Conservation (phyloP, 2,329 filamentous ascomycete genomes). For the Nannizziopsis barbatae region DNA sequence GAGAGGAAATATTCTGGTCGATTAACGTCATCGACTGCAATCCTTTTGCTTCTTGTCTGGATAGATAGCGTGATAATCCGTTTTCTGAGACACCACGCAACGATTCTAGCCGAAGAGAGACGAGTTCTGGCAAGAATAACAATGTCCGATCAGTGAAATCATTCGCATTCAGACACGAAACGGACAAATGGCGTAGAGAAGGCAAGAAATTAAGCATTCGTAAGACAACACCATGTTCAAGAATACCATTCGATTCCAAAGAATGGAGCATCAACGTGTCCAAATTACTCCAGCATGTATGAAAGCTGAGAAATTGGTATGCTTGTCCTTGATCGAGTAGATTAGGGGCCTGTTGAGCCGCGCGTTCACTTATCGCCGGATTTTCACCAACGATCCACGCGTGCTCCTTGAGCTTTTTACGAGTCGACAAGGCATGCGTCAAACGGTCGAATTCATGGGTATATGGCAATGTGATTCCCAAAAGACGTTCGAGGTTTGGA, state of each 20-base stretch:
- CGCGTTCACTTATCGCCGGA: conserved; percentile 29
- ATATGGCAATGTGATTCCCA: conserved; percentile 44
- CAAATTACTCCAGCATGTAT: conserved; percentile 41
- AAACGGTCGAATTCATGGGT: conserved; percentile 45
- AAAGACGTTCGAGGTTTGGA: conserved; percentile 45
- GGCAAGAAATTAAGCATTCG: conserved; percentile 45
- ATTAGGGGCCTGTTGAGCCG: conserved; percentile 24
- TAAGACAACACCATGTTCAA: conserved; percentile 47
- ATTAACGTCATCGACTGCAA: conserved; percentile 42
- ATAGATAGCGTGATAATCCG: conserved; percentile 43
- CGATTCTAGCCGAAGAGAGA: conserved; percentile 45
- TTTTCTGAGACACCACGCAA: conserved; percentile 46
- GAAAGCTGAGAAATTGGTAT: conserved; percentile 43
- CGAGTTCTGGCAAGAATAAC: conserved; percentile 42
- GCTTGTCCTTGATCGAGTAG: conserved; percentile 39
- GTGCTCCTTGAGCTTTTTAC: conserved; percentile 44
- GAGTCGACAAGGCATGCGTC: conserved; percentile 45
- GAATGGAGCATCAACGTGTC: conserved; percentile 45
- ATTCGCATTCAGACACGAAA: conserved; percentile 43
- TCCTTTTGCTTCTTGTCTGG: conserved; percentile 35
- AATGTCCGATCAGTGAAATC: conserved; percentile 48
- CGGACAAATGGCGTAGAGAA: conserved; percentile 42
- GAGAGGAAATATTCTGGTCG: conserved; percentile 42
- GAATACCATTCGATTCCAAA: conserved; percentile 31
- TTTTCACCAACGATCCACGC: conserved; percentile 46